phyloP scores from a whole-genome alignment of 1,284 basidiomycete species.

The Inonotus hispidus region DNA sequence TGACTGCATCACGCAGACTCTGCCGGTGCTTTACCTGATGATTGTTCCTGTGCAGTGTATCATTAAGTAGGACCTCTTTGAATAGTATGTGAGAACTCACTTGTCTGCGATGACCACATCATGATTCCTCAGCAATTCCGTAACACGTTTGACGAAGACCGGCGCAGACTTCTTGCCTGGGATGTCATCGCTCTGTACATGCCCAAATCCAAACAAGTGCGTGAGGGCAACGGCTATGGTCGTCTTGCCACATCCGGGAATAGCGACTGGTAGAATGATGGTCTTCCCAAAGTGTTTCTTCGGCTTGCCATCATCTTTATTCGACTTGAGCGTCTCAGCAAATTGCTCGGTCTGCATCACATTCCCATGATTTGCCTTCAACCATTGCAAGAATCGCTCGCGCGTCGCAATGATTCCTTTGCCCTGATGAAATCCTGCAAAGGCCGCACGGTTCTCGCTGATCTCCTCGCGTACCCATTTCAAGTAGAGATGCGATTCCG shows the following conservation, averaged over 20 bases:
- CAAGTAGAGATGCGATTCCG: conserved; percentile 63
- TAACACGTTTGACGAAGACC: conserved; percentile 75
- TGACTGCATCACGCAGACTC: conserved; percentile 53
- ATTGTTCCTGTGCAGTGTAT: conserved; percentile 68
- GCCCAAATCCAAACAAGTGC: conserved; percentile 77
- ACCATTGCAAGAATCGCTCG: conserved; percentile 74
- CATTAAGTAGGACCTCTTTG: not conserved
- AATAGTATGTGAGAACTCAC: conserved; percentile 36
- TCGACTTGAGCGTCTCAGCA: conserved; percentile 21
- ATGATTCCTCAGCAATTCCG: conserved; percentile 51
- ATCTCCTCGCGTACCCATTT: conserved; percentile 73
- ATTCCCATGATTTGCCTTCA: conserved; percentile 31
- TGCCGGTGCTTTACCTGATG: conserved; percentile 75
- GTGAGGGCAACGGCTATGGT: conserved; percentile 74
- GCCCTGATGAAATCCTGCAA: conserved; percentile 62
- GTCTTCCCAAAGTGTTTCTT: conserved; percentile 61
- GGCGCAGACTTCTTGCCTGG: conserved; percentile 74
- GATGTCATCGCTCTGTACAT: conserved; percentile 93
- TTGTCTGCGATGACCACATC: conserved; percentile 88
- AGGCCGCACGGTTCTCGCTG: conserved; percentile 52
- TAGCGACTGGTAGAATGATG: conserved; percentile 82
- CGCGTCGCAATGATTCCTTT: conserved; percentile 83
- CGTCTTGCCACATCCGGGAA: conserved; percentile 95
- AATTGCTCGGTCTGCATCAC: conserved; percentile 32
- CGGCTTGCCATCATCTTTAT: conserved; percentile 10